These are phyloP conservation scores for Tetracladium maxilliforme DNA, from an alignment of 2,329 filamentous ascomycete genomes.

Conservation along the genomic window DNA sequence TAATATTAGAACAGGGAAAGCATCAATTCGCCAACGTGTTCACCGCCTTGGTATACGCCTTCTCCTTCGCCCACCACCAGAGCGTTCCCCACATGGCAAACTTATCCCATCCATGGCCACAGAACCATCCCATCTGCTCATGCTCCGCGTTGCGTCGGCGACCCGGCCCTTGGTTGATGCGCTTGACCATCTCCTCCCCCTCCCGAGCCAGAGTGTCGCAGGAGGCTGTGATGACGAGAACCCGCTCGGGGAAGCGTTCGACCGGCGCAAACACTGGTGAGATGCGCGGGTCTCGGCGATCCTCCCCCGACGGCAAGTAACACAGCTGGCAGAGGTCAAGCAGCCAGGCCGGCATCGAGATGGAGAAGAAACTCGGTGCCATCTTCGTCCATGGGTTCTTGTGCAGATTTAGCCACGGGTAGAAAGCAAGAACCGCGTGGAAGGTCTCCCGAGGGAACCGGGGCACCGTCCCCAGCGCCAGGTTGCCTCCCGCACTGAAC, in stretches of 20 bases:
- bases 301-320: conserved; percentile 14
- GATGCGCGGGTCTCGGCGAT: conserved; percentile 15
- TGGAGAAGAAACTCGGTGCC: conserved; percentile 11
- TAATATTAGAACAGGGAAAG: conserved; percentile 66
- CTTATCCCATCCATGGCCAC: conserved; percentile 7
- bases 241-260: conserved; percentile 10
- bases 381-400: conserved; percentile 13
- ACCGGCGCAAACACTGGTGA: conserved; percentile 16
- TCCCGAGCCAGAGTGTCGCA: conserved; percentile 20
- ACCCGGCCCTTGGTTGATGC: conserved; percentile 7
- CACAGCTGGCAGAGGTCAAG: conserved; percentile 15
- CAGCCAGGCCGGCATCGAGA: conserved; percentile 7
- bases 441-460: conserved; percentile 27
- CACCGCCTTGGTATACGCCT: conserved; percentile 42
- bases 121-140: conserved; percentile 8
- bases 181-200: conserved; percentile 15
- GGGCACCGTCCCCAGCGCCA: conserved; percentile 18
- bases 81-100: too few species aligned
- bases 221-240: conserved; percentile 18
- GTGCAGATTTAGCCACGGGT: conserved; percentile 17
- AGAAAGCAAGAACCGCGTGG: conserved; percentile 32
- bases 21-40: conserved; percentile 63
- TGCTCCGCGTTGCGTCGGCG: conserved; percentile 10
- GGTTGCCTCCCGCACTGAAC: conserved; percentile 28
- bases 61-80: too few species aligned